Evolutionary conservation across 139 green algal species (phyloP), one percentile per base, ranked within the genome.

Genomic region (Asterochloris erici): DNA sequence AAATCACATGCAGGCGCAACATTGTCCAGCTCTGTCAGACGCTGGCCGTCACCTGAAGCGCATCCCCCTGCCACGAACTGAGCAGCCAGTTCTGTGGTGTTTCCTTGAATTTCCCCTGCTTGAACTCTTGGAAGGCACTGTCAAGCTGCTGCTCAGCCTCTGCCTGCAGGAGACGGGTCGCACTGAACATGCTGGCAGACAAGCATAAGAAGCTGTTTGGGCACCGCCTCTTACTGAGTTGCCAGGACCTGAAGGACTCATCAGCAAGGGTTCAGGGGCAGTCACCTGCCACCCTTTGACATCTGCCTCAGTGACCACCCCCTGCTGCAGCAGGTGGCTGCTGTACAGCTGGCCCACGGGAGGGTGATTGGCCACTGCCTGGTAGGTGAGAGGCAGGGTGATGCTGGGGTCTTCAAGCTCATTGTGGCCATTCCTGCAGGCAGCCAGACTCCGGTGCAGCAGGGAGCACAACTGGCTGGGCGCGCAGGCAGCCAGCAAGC

Each of bases 371-470:
- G 81, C 74, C 13, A 94, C 87, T 26, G 73, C 47, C n/a, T 78
- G 21, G 74, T 89, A 91, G 16, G 81, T 91, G 23, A 93, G 77
- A 16, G 91, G 91, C 78, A 91, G 83, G 16, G 86, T 91, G 28
- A 84, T 74, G 14, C 47, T 27, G 0, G 91, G 89, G 83, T 93
- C 83, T 29, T 95, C 91, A 60, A 88, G 84, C 81, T 95, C 91
- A 84, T 95, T 95, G 88, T 95, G 91, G 14, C 91, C 91, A 66
- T 90, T 85, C 79, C 90, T 85, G 61, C 81, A 78, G 6, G 38
- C 38, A 54, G 38, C 38, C 38, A 54, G 38, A 54, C 38, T 54
- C 38, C 6, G 38, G 6, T 54, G 38, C 38, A 54, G 38, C 38
- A 54, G 38, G 38, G 6, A 54, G 38, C 38, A 54, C 38, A 54